Conservation (phyloP, 2,329 filamentous ascomycete species). For the Pseudodiploospora longispora region DNA sequence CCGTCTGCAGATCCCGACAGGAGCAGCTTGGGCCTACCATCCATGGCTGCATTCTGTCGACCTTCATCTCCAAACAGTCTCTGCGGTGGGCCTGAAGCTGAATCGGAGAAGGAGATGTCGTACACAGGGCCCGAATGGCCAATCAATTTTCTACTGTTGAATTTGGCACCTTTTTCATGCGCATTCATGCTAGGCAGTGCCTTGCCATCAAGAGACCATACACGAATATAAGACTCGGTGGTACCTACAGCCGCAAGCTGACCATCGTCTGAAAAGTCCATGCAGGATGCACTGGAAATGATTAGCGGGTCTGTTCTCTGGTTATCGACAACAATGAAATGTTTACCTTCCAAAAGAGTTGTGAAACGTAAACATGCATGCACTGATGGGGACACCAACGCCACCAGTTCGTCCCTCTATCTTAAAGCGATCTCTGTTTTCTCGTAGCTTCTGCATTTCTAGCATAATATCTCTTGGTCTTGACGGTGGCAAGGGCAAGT, state of each 20-base stretch:
- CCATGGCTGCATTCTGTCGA: conserved; percentile 31
- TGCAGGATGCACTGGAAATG: conserved; percentile 63
- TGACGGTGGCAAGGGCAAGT: conserved; percentile 81
- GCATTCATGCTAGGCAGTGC: conserved; percentile 61
- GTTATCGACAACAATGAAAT: neutral
- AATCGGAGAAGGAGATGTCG: conserved; percentile 74
- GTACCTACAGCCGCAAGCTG: conserved; percentile 82
- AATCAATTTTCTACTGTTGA: conserved; percentile 63
- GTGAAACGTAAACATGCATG: conserved; percentile 98
- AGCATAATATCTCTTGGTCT: conserved; percentile 84
- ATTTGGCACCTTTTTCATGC: conserved; percentile 50
- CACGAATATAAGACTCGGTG: conserved; percentile 87
- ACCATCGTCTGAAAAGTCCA: conserved; percentile 92
- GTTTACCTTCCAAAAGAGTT: conserved; percentile 83
- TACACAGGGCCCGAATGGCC: conserved; percentile 89
- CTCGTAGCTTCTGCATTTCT: conserved; percentile 88
- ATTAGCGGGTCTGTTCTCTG: conserved; percentile 10
- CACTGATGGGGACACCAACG: conserved; percentile 72
- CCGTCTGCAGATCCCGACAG: conserved; percentile 83
- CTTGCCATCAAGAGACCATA: conserved; percentile 86
- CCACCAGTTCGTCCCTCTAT: conserved; percentile 81
- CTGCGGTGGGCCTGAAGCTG: conserved; percentile 47
- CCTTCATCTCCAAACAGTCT: conserved; percentile 43
- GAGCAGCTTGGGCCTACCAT: conserved; percentile 62
- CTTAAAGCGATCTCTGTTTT: conserved; percentile 84